Conservation (phyloP, 1,284 basidiomycete species). For the Coriolopsis trogii region DNA sequence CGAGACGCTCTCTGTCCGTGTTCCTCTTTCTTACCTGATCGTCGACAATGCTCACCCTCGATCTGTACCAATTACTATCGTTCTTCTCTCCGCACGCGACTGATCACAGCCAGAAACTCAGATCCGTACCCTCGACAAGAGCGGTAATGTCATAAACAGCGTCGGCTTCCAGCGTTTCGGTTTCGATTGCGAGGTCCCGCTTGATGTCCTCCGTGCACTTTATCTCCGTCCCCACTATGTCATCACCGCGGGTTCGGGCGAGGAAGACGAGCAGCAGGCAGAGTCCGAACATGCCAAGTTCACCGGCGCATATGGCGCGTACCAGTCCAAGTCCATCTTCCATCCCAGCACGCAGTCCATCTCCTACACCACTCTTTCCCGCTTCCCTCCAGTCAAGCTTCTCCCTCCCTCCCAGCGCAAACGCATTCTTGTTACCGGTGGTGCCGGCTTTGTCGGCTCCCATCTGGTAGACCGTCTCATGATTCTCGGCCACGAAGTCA, state of each 20-base stretch:
- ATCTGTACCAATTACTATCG: slow-evolving; percentile 1
- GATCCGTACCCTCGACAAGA: slow-evolving; percentile 71
- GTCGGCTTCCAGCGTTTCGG: slow-evolving; percentile 86
- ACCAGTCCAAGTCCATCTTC: slow-evolving; percentile 85
- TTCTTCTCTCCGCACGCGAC: neutral
- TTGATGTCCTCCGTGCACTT: slow-evolving; percentile 80
- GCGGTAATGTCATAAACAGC: slow-evolving; percentile 71
- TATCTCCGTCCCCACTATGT: slow-evolving; percentile 86
- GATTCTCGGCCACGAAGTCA: slow-evolving; percentile 97
- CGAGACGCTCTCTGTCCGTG: slow-evolving; percentile 9
- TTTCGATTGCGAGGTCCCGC: slow-evolving; percentile 82
- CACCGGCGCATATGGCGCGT: slow-evolving; percentile 53
- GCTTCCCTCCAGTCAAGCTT: slow-evolving; percentile 90
- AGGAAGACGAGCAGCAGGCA: slow-evolving; percentile 39
- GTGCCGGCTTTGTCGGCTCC: slow-evolving; percentile 97
- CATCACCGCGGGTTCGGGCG: slow-evolving; percentile 44
- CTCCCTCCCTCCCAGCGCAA: slow-evolving; percentile 81
- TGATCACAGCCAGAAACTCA: slow-evolving; percentile 30
- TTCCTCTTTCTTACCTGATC: slow-evolving; percentile 3
- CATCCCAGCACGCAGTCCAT: slow-evolving; percentile 79
- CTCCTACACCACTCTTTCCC: slow-evolving; percentile 88
- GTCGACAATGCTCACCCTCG: slow-evolving; percentile 1
- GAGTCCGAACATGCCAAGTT: slow-evolving; percentile 54
- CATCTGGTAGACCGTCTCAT: slow-evolving; percentile 97
- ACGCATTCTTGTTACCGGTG: slow-evolving; percentile 92